Evolutionary conservation across 2,329 filamentous ascomycete species (phyloP), one percentile per base, ranked within the genome.

Genomic region (Scolecobasidium constrictum): DNA sequence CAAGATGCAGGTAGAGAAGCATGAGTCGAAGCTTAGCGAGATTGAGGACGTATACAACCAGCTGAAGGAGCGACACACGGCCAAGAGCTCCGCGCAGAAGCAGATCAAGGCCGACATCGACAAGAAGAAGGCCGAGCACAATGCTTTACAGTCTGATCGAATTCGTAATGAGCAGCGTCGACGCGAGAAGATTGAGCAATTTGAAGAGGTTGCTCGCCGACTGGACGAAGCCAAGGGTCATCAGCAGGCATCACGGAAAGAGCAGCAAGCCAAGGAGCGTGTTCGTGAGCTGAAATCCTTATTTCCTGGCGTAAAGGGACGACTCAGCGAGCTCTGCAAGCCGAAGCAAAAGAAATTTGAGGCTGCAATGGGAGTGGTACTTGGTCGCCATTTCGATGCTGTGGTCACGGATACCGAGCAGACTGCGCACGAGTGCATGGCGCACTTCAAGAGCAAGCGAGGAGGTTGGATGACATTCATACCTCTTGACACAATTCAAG

Each of bases 301-400:
- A 49, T 94, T 87, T 53, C 86, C 87, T 1, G 90, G 90, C 37
- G 90, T 98, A 35, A 85, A 85, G 51, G 92, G 92, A 16, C 81
- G 90, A 36, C 77, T 96, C 36, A 86, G 86, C 48, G 86, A 94
- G 50, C 75, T 98, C 34, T 95, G 92, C 66, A 88, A 86, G 50
- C 90, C 92, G 1, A 96, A 95, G 62, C 86, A 95, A 65, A 95
- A 94, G 65, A 96, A 95, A 60, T 98, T 81, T 55, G 85, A 92
- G 49, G 86, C 92, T 51, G 92, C 92, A 36, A 85, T 98, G 49
- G 86, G 86, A 53, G 93, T 86, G 17, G 87, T 94, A 5, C 75
- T 98, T 3, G 92, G 92, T 40, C 79, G 86, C 43, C 85, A 96
- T 56, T 94, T 94, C 58, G 90, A 98, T 59, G 85, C 88, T 0